Base-by-base conservation (phyloP, 2,329 filamentous ascomycete species). In the Fusarium oligoseptatum region DNA sequence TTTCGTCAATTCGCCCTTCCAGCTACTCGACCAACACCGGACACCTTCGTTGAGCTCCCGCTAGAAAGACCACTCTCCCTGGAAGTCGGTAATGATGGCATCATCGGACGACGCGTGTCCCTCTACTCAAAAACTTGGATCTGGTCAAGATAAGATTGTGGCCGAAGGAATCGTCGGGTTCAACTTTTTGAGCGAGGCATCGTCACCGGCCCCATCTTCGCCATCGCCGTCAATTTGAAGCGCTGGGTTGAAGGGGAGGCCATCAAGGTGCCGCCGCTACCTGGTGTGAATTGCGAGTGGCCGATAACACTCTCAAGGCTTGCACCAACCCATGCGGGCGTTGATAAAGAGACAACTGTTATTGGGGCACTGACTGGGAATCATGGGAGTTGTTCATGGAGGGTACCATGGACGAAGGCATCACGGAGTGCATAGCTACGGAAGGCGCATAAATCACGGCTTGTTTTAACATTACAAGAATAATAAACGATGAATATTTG, bases 101-200 rank as follows among this genome's bases (percentile, higher is more conserved):
- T 88, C 61, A 88, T 88, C 22, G 87, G 87, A 1, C 81, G 86
- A 6, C 80, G 86, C 11, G 85, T 88, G 1, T 87, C 86, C 0
- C 62, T 88, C 0, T 82, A 80, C 34, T 79, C 81, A 1, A 71
- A 71, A 77, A 0, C 64, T 73, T 0, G 56, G 64, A 0, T 69
- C 64, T 72, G 81, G 81, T 12, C 69, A 45, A 34, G 76, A 76
- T 29, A 72, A 74, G 6, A 80, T 86, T 0, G 71, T 87, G 4
- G 86, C 86, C 0, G 86, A 88, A 71, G 87, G 87, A 0, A 86
- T 88, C n/a, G 84, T 88, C 6, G 87, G 87, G 1, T 87, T 86
- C 75, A 88, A 88, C 39, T 83, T 82, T 52, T 60, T 79, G 62
- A 78, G 72, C 37, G 70, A 70, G 22, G 37, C 62, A 37, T 43